Evolutionary conservation across 495 filamentous ascomycete species (phyloP), one percentile per base, ranked within the genome.

Genomic region (Jackrogersella multiformis): DNA sequence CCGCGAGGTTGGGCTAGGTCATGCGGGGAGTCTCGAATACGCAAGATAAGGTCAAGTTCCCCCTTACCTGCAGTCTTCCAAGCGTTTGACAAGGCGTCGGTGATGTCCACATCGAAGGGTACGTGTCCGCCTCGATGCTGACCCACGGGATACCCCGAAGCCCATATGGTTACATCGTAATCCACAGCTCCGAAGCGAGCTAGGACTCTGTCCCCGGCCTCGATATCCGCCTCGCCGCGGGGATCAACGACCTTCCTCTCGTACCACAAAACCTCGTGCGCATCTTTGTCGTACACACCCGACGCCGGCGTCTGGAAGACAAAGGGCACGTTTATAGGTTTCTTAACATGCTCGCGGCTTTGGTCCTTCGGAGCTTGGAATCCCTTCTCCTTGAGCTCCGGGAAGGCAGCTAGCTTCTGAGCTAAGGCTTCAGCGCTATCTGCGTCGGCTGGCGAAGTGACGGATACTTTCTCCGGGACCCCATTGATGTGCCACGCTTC

Each of bases 131-230:
- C 87, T 15, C 79, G 75, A 39, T 89, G 80, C 52, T 81, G 79
- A n/a, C 74, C 80, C 9, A 81, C 81, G 28, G 83, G 70, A 52
- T 81, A 63, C 0, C 85, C 83, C 60, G 86, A 82, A 59, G 86
- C 76, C 69, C 83, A 89, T 5, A 88, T 76, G 0, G 84, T 86
- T 5, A 85, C 84, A 38, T 87, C 81, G 70, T 89, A 87, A 56
- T 89, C 87, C 7, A 89, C 84, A 0, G 87, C 87, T 16, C 80
- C 87, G 56, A 89, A 89, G 24, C 87, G 81, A 7, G 86, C 77
- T 4, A 88, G 68, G 1, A 87, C 76, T 1, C 75, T 74, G 36
- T 78, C 67, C 6, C 72, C 72, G n/a, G 66, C 68, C 2, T 79
- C 73, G 12, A 64, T 49, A 78, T 71, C 66, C 23, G 57, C 74